Conservation (phyloP, 1,139 yeast genomes). For the Saccharomyces hybrid region DNA sequence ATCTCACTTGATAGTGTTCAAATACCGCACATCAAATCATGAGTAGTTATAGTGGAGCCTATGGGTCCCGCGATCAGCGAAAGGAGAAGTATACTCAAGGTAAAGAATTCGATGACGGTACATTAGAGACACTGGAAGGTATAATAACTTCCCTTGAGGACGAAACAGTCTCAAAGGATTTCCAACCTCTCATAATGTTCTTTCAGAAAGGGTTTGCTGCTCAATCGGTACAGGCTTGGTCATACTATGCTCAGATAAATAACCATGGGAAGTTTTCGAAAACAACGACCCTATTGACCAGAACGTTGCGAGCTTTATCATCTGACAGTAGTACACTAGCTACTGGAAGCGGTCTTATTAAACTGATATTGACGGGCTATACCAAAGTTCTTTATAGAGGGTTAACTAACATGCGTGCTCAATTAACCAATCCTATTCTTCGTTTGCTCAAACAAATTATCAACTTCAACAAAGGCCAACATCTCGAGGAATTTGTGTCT, state of each 20-base stretch:
- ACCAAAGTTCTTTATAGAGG: slow-evolving; percentile 63
- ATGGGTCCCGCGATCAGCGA: not conserved
- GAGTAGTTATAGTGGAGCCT: not conserved
- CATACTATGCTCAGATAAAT: slow-evolving; percentile 56
- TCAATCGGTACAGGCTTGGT: slow-evolving; percentile 49
- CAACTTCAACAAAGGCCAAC: slow-evolving; percentile 41
- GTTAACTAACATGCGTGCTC: slow-evolving; percentile 50
- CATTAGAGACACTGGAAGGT: slow-evolving; percentile 24
- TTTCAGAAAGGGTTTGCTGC: slow-evolving; percentile 32
- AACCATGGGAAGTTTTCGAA: slow-evolving; percentile 47
- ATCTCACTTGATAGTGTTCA: not conserved
- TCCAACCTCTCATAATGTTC: slow-evolving; percentile 28
- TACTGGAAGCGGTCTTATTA: slow-evolving; percentile 39
- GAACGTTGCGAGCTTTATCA: slow-evolving; percentile 17
- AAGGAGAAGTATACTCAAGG: slow-evolving; percentile 9
- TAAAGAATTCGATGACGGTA: slow-evolving; percentile 23
- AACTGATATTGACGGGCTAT: slow-evolving; percentile 48
- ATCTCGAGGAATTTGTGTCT: slow-evolving; percentile 52
- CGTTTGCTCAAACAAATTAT: slow-evolving; percentile 48
- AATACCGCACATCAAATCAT: not conserved
- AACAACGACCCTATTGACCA: slow-evolving; percentile 32
- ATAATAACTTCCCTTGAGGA: slow-evolving; percentile 17
- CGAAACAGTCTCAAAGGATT: slow-evolving; percentile 21
- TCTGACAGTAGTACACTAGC: slow-evolving; percentile 20
- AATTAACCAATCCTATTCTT: slow-evolving; percentile 55